A percentile compares a stretch with the other conserved stretches of the same genome.
These are phyloP conservation scores for Lichtheimia hyalospora DNA, from an alignment of 371 early-diverging fungal species.

Conservation along the genomic window DNA sequence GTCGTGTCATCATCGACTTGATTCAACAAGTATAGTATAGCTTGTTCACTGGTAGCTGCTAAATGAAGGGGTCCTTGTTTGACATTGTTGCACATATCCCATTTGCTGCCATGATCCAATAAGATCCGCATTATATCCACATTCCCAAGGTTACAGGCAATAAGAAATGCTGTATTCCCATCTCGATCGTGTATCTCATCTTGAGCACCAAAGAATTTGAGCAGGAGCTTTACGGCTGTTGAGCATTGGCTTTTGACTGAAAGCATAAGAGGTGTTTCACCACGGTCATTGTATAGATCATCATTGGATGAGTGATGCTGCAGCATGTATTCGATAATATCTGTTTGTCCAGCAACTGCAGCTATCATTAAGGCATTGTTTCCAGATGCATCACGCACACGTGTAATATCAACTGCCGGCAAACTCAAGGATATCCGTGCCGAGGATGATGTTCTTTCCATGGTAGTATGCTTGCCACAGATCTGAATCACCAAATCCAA, in stretches of 20 bases:
- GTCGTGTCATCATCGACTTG: slow-evolving; percentile 1
- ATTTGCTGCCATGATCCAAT: background rate
- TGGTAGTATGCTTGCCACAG: too few species aligned
- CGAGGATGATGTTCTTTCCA: too few species aligned
- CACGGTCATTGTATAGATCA: slow-evolving; percentile 32
- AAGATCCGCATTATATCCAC: background rate
- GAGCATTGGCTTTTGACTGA: slow-evolving; percentile 31
- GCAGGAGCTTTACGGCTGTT: slow-evolving; percentile 26
- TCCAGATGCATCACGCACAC: slow-evolving; percentile 43
- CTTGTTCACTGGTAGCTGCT: slow-evolving; percentile 5
- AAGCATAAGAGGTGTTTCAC: slow-evolving; percentile 46
- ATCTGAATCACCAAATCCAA: too few species aligned
- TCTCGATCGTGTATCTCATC: slow-evolving; percentile 30
- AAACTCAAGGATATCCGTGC: background rate
- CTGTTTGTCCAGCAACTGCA: slow-evolving; percentile 32
- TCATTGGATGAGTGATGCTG: background rate
- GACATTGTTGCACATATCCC: background rate
- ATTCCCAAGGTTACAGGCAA: slow-evolving; percentile 12
- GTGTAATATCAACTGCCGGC: slow-evolving; percentile 2
- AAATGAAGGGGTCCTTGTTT: slow-evolving; percentile 29
- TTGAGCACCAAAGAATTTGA: slow-evolving; percentile 8
- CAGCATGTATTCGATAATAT: slow-evolving; percentile 30
- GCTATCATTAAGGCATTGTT: slow-evolving; percentile 49
- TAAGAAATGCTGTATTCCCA: slow-evolving; percentile 45
- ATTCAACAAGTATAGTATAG: slow-evolving; percentile 13